These are phyloP conservation scores for Aspergillus ibericus DNA, from an alignment of 2,329 filamentous ascomycete species.

Conservation along the genomic window DNA sequence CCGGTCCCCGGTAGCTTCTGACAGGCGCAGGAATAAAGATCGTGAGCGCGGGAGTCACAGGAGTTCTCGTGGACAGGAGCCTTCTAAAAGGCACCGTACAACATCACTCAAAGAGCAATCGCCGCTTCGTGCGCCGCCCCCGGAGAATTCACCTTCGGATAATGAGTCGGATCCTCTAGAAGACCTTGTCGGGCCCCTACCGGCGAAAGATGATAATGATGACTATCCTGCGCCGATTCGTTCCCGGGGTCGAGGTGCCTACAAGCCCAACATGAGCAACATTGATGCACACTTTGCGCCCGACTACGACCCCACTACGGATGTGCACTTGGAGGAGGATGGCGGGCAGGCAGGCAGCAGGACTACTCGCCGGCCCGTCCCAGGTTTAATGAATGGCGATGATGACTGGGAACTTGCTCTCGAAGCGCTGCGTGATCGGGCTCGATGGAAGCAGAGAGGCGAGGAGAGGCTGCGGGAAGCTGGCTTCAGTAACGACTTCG, in stretches of 20 bases:
- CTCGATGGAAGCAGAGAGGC: slow-evolving; percentile 72
- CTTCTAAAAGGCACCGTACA: slow-evolving; percentile 4
- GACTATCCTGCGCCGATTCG: slow-evolving; percentile 43
- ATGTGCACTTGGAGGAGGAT: slow-evolving; percentile 40
- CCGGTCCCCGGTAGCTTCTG: slow-evolving; percentile 16
- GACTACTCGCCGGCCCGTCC: slow-evolving; percentile 42
- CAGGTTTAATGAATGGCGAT: slow-evolving; percentile 48
- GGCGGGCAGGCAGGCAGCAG: slow-evolving; percentile 62
- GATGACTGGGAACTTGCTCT: slow-evolving; percentile 79
- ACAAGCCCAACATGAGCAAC: slow-evolving; percentile 57
- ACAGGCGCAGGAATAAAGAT: slow-evolving; percentile 17
- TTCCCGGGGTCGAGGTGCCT: slow-evolving; percentile 70
- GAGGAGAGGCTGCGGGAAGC: slow-evolving; percentile 73
- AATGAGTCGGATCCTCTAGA: slow-evolving; percentile 69
- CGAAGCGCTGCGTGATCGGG: slow-evolving; percentile 75
- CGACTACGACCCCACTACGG: slow-evolving; percentile 57
- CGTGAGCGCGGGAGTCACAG: slow-evolving; percentile 6
- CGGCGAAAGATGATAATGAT: slow-evolving; percentile 49
- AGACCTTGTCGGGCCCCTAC: slow-evolving; percentile 71
- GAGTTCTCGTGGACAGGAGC: slow-evolving; percentile 5
- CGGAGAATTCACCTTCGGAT: slow-evolving; percentile 14
- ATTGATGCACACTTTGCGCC: slow-evolving; percentile 81
- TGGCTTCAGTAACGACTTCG: slow-evolving; percentile 74
- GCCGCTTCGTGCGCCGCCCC: not conserved
- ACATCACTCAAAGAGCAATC: not conserved